Conservation (phyloP, 495 filamentous ascomycete species). For the Pseudoneurospora amorphoporcata region DNA sequence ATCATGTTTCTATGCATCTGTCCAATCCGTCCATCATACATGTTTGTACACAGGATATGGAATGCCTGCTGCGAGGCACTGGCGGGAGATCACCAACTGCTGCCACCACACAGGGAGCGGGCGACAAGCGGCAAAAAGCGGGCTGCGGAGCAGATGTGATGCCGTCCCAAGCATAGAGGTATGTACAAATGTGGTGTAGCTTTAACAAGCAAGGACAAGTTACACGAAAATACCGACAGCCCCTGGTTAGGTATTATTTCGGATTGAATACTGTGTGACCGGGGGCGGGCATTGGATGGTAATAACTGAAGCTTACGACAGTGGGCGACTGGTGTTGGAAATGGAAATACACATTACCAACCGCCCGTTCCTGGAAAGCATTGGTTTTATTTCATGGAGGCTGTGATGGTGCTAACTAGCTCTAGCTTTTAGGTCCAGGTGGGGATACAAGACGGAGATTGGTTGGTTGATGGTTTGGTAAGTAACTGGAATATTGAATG, state of each 20-base stretch:
- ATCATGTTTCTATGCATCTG: not conserved
- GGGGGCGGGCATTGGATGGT: not conserved
- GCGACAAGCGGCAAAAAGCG: not conserved
- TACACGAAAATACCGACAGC: not conserved
- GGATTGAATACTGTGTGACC: not conserved
- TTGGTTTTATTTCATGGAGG: not conserved
- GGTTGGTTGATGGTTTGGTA: not conserved
- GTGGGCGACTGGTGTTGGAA: not conserved
- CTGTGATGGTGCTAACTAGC: not conserved
- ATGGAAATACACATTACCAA: not conserved
- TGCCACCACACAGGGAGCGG: not conserved
- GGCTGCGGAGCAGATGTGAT: not conserved
- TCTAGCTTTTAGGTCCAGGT: not conserved
- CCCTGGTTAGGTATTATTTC: not conserved
- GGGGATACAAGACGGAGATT: not conserved
- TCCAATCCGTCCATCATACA: not conserved
- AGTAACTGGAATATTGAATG: not conserved
- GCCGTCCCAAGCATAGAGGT: not conserved
- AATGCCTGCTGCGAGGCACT: not conserved
- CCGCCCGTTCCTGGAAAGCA: not conserved
- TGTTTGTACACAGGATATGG: not conserved
- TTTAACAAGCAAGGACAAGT: not conserved
- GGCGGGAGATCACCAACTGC: not conserved
- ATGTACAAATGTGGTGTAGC: not conserved
- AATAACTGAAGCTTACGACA: constrained; percentile 8